Evolutionary conservation across 2,329 filamentous ascomycete species (phyloP), one percentile per base, ranked within the genome.

Genomic region (Alternaria burnsii): DNA sequence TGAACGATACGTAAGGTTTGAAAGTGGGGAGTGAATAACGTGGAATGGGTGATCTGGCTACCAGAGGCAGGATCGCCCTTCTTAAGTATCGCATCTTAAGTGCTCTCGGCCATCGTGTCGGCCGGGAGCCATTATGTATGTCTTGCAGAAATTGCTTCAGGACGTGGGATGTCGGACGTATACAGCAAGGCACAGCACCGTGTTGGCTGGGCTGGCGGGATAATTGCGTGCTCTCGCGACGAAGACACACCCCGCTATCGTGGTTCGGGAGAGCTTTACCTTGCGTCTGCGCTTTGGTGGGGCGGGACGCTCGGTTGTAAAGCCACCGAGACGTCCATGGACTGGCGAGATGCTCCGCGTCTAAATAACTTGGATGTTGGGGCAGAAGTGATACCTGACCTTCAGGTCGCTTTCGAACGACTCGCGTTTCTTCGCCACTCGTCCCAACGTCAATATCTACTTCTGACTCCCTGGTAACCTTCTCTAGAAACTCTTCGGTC

Each of bases 211-310:
- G 44, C 40, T 65, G 68, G 63, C 58, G 68, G 69, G 65, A 71
- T 60, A 70, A 71, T 69, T 69, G 65, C 63, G 58, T 61, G 55
- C 62, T 65, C 51, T 70, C 58, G 62, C 62, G 68, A 65, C 59
- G 51, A 55, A 44, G 36, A 59, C 47, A 63, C 63, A 63, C 68
- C 70, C 70, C 67, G 60, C 68, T 68, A 60, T 63, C 63, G 59
- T 67, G 58, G 65, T 65, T 64, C 52, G 52, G 44, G 46, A 36
- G 20, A 34, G 30, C 46, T 32, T 42, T 50, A 50, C 43, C 26
- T n/a, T 24, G 47, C 40, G 1, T 18, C 36, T 52, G 50, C 50
- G 50, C 50, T 4, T 5, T 41, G 34, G 50, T 41, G 50, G 50
- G 50, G 50, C 50, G 12, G 4, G 28, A 20, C 20, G 12, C 30